Base-by-base conservation (phyloP, 140 eudicot genomes). In the Flaveria floridana region DNA sequence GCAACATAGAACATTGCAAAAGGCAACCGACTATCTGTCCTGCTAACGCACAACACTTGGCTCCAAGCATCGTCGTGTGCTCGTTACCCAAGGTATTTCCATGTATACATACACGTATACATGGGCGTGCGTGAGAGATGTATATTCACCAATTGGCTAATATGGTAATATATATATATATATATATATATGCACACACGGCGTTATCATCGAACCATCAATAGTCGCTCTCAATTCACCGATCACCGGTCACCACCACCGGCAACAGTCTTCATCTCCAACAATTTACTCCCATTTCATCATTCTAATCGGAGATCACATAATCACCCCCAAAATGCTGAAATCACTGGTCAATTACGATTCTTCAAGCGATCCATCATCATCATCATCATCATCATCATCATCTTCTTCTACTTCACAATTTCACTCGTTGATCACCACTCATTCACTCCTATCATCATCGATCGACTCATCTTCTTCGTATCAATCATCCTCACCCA, bases 401-500 rank as follows among this genome's bases (percentile, higher is more conserved):
- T 23, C 78, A 16, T 75, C 79, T 3, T 76, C 77, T 1, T 79
- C 86, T 3, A 26, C 79, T 26, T 74, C 85, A 28, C 65, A 71
- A 39, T 67, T 65, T 2, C 77, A 78, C 53, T 86, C 87, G 34
- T 72, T 81, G 23, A 71, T 77, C 72, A 73, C 81, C 15, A 47
- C 81, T 26, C 81, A 78, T 28, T 79, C 86, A 6, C 59, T 67
- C 15, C 13, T 64, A 57, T 25, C 73, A 19, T 76, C 84, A 9
- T 79, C 87, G 34, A 59, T 80, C 2, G 65, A 52, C 26, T 76
- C 78, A 0, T 74, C 81, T 6, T 78, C 84, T 63, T n/a, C 81
- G 2, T 59, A 20, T 2, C 73, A 64, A 75, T 51, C 79, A 37
- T 42, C 73, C 12, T 51, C 68, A 7, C 64, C 71, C 2, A 64